Evolutionary conservation across 192 early-diverging fungal genomes (phyloP).

Genomic region (Coemansia sp.): DNA sequence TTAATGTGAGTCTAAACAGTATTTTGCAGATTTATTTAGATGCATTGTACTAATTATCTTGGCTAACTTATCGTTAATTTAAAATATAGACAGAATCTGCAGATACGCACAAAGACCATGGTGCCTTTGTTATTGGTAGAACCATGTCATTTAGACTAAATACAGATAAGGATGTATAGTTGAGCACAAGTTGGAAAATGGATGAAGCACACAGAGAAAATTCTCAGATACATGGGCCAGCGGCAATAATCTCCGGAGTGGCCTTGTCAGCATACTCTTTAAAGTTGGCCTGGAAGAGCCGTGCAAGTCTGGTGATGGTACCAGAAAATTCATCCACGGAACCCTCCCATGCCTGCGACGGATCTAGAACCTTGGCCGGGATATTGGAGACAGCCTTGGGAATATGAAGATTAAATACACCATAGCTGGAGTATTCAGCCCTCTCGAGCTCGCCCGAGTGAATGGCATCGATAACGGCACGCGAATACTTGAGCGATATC

Average conservation of each 20-base stretch:
- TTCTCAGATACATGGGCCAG: conserved; percentile 61
- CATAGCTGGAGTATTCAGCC: conserved; percentile 82
- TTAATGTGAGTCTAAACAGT: too few relatives aligned
- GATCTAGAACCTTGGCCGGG: conserved; percentile 82
- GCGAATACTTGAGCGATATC: conserved; percentile 93
- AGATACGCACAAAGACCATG: too few relatives aligned
- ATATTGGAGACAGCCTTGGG: conserved; percentile 78
- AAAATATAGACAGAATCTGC: too few relatives aligned
- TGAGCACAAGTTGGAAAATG: conserved; percentile 1
- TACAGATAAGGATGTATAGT: too few relatives aligned
- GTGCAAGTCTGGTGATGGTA: conserved; percentile 75
- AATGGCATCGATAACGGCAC: conserved; percentile 97
- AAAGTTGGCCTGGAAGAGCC: conserved; percentile 89
- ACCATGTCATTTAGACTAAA: too few relatives aligned
- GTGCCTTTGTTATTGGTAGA: too few relatives aligned
- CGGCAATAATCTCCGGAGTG: conserved; percentile 69
- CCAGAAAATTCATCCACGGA: conserved; percentile 60
- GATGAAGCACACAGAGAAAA: neutral
- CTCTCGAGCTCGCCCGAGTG: conserved; percentile 88
- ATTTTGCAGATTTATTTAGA: too few relatives aligned
- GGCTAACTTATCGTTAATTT: too few relatives aligned
- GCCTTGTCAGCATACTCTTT: conserved; percentile 77
- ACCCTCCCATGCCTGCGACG: conserved; percentile 83
- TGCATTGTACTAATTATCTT: too few relatives aligned
- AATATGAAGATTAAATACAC: conserved; percentile 84